Base-by-base conservation (phyloP, 176 grass and related monocot genomes). In the Triticum monococcum region DNA sequence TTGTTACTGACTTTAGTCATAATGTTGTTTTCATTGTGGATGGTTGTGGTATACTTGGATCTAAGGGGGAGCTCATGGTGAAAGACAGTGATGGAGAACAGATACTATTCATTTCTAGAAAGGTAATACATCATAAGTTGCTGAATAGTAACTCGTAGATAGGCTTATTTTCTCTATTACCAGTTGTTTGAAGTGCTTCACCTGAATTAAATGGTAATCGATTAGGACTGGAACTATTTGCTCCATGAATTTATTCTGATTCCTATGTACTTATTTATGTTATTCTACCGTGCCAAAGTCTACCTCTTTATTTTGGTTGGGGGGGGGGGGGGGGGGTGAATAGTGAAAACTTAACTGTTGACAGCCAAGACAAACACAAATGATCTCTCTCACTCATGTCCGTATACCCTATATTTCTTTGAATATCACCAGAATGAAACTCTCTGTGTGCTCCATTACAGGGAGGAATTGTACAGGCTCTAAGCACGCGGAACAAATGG, bases 1-100 rank as follows among this genome's bases (percentile, higher is more conserved):
- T 96, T 43, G 92, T 94, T 79, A 91, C 89, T 28, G 90, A 94
- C 79, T 50, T 71, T 66, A 69, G 67, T 45, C 87, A 93, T 10
- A 88, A 86, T 35, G 79, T 88, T 46, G 67, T 90, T 82, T 99
- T 93, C 81, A 37, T 87, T 33, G 77, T 99, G 17, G 97, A 99
- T 70, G 97, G 97, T 69, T 99, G 90, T 87, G 92, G 97, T 57
- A 90, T 78, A 9, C 97, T 96, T 64, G 97, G 97, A 79, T 81
- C 86, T 32, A 96, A 93, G 75, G 94, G 92, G 41, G 88, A 92
- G 35, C 62, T 96, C 73, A 69, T 78, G 65, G 84, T 99, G 52
- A 96, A 91, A 85, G 90, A 94, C 64, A 62, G 90, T 54, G 88
- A 94, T 56, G 97, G 94, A 85, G 89, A 86, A 78, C 75, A 72